Conservation (phyloP, 805 yeast species). For the Wickerhamomyces chambardii region DNA sequence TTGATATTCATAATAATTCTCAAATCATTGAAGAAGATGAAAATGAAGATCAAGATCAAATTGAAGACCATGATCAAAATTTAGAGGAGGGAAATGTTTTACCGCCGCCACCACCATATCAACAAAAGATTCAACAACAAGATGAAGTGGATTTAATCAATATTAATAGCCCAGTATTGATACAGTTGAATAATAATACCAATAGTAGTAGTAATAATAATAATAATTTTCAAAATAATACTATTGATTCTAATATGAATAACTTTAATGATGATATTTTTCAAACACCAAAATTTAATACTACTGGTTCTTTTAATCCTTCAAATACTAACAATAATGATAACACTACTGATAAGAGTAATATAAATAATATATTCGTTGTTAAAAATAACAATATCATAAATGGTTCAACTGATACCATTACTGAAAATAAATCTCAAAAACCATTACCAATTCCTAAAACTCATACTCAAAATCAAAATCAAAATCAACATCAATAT, state of each 20-base stretch:
- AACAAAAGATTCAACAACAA: background rate
- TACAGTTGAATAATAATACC: slow-evolving; percentile 22
- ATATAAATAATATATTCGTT: too few relatives aligned
- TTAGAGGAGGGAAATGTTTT: background rate
- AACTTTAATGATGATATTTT: slow-evolving; percentile 9
- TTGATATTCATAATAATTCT: too few relatives aligned
- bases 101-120: background rate
- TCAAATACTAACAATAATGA: too few relatives aligned
- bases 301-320: too few relatives aligned
- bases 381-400: too few relatives aligned
- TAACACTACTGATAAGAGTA: too few relatives aligned
- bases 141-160: background rate
- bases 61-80: background rate
- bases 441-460: too few relatives aligned
- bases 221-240: background rate
- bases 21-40: slow-evolving; percentile 2
- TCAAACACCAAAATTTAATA: slow-evolving; percentile 15
- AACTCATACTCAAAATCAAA: too few relatives aligned
- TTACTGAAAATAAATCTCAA: too few relatives aligned
- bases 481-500: background rate
- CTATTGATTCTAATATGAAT: background rate
- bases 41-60: background rate
- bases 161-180: slow-evolving; percentile 23
- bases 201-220: slow-evolving; percentile 1
- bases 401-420: too few relatives aligned